phyloP scores from a whole-genome alignment of 805 yeast genomes.

The Candida peoriensis region DNA sequence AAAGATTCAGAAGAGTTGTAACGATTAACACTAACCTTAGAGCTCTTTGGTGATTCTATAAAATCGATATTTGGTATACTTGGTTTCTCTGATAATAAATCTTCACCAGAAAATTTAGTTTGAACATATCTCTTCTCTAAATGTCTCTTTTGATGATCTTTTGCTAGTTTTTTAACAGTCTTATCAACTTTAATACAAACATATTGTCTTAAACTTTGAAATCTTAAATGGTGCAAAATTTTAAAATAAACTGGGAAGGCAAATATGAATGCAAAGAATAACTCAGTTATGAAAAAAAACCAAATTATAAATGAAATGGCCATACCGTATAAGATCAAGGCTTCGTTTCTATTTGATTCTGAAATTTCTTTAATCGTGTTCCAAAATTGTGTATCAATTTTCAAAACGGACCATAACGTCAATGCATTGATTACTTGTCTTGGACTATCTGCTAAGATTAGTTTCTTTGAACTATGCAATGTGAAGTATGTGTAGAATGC shows the following conservation, averaged over 20 bases:
- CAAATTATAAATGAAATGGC: constrained; percentile 69
- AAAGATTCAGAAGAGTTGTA: neutral
- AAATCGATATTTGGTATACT: constrained; percentile 6
- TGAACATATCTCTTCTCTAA: constrained; percentile 16
- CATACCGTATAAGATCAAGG: constrained; percentile 73
- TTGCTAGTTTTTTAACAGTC: constrained; percentile 48
- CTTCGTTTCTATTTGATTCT: constrained; percentile 54
- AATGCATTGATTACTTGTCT: constrained; percentile 81
- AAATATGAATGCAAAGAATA: constrained; percentile 48
- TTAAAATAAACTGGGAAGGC: constrained; percentile 47
- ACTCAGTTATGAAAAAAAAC: constrained; percentile 57
- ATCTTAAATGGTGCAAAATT: constrained; percentile 32
- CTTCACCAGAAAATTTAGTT: neutral
- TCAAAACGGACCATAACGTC: constrained; percentile 53
- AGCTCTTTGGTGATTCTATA: neutral
- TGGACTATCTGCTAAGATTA: constrained; percentile 78
- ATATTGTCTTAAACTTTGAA: constrained; percentile 48
- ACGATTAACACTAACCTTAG: neutral
- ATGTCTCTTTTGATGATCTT: constrained; percentile 29
- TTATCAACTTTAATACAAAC: constrained; percentile 57
- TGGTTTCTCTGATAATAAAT: constrained; percentile 5
- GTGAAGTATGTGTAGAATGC: constrained; percentile 63
- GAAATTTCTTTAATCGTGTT: constrained; percentile 52
- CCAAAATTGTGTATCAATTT: constrained; percentile 28
- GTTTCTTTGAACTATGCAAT: constrained; percentile 53